Evolutionary conservation across 73 alveolate genomes (phyloP).

Genomic region (Paramecium caudatum): DNA sequence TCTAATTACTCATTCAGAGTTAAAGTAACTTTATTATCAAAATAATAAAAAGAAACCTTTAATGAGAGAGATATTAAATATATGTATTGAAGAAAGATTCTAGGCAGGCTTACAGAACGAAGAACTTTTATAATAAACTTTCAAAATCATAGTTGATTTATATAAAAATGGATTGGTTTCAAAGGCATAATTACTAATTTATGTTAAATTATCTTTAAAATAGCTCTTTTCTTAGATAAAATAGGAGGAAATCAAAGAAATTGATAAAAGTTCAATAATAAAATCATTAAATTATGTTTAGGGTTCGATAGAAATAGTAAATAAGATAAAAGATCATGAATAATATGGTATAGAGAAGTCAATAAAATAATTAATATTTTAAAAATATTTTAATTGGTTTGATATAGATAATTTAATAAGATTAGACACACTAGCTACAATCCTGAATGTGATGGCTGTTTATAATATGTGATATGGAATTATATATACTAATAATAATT

Average conservation of each 20-base stretch:
- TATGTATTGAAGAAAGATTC: background rate
- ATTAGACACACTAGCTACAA: background rate
- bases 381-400: slow-evolving; percentile 17
- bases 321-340: slow-evolving; percentile 31
- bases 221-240: background rate
- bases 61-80: slow-evolving; percentile 1
- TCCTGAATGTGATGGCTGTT: background rate
- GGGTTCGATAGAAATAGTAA: background rate
- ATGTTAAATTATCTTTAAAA: background rate
- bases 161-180: slow-evolving; percentile 29
- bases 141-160: background rate
- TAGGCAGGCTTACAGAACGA: background rate
- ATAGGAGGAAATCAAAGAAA: background rate
- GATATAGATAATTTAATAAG: background rate
- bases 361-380: background rate
- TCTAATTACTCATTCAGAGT: background rate
- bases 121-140: background rate
- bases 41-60: slow-evolving; percentile 34
- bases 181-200: background rate
- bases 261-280: background rate
- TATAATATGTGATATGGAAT: background rate
- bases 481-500: background rate
- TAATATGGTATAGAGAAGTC: background rate
- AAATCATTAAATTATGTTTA: background rate
- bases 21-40: background rate